Evolutionary conservation across 176 grass and related monocot genomes (phyloP).

Genomic region (Melocanna baccifera): DNA sequence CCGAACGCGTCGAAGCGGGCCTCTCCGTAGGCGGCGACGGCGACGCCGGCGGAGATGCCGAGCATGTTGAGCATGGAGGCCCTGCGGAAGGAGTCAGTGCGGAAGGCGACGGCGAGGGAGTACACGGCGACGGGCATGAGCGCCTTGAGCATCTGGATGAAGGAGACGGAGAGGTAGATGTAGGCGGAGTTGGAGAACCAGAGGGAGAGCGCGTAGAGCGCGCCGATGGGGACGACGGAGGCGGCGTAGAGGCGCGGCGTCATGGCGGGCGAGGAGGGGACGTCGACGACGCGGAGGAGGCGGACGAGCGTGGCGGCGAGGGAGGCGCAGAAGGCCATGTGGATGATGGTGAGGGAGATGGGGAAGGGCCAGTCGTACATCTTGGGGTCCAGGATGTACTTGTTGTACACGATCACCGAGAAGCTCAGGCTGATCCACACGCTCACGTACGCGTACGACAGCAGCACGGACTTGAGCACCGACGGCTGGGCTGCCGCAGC

Average conservation of each 20-base stretch:
- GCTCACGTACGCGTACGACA: constrained; percentile 72
- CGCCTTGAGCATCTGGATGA: constrained; percentile 99
- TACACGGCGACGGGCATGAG: constrained; percentile 96
- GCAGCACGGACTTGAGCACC: constrained; percentile 53
- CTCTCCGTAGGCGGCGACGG: constrained; percentile 78
- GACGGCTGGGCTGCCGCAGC: neutral
- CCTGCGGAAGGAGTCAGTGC: constrained; percentile 52
- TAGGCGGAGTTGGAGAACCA: constrained; percentile 98
- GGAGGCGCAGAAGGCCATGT: constrained; percentile 89
- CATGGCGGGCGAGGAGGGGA: too few relatives aligned
- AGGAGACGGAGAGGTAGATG: constrained; percentile 98
- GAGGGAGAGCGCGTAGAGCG: constrained; percentile 79
- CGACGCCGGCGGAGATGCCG: constrained; percentile 71
- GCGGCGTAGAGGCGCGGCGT: constrained; percentile 46
- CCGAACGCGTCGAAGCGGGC: constrained; percentile 57
- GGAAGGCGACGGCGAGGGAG: constrained; percentile 70
- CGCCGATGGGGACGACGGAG: constrained; percentile 71
- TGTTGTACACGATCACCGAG: constrained; percentile 95
- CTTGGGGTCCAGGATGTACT: constrained; percentile 97
- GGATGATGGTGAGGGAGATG: constrained; percentile 85
- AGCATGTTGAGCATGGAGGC: constrained; percentile 84
- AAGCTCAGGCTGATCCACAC: constrained; percentile 89
- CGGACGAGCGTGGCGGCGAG: constrained; percentile 67
- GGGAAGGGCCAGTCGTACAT: constrained; percentile 99
- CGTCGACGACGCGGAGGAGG: constrained; percentile 63